phyloP scores from a whole-genome alignment of 2,329 filamentous ascomycete genomes.

The Aspergillus transmontanensis region DNA sequence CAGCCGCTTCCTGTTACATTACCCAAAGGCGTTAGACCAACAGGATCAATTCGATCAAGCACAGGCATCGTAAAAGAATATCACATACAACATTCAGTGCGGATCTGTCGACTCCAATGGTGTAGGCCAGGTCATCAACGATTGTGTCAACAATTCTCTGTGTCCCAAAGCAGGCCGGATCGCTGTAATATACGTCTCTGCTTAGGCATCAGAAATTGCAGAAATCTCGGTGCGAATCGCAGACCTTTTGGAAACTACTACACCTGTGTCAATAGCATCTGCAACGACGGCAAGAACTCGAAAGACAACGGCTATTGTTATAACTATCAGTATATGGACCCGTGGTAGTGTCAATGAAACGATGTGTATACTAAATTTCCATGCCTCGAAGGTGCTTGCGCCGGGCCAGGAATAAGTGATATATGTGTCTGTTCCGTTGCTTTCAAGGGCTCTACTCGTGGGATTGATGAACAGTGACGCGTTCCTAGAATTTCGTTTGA shows the following conservation, averaged over 20 bases:
- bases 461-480: slow-evolving; percentile 31
- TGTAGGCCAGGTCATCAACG: slow-evolving; percentile 63
- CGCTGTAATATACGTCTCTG: slow-evolving; percentile 66
- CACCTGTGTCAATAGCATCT: slow-evolving; percentile 51
- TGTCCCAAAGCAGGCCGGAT: slow-evolving; percentile 60
- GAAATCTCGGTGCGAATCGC: background rate
- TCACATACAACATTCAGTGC: slow-evolving; percentile 59
- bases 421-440: slow-evolving; percentile 18
- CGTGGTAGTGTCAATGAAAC: background rate
- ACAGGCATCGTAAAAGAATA: background rate
- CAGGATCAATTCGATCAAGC: background rate
- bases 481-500: slow-evolving; percentile 30
- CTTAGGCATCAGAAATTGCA: background rate
- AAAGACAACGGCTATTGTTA: slow-evolving; percentile 52
- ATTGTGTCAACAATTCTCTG: slow-evolving; percentile 61
- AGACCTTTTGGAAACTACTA: slow-evolving; percentile 60
- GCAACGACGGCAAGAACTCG: slow-evolving; percentile 60
- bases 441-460: slow-evolving; percentile 32
- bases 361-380: slow-evolving; percentile 47
- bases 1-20: slow-evolving; percentile 40
- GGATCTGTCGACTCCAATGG: slow-evolving; percentile 57
- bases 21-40: background rate
- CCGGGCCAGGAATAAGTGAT: slow-evolving; percentile 58
- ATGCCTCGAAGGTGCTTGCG: slow-evolving; percentile 57
- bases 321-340: background rate